Evolutionary conservation across 805 yeast species (phyloP).

Genomic region (Ogataea dorogensis): DNA sequence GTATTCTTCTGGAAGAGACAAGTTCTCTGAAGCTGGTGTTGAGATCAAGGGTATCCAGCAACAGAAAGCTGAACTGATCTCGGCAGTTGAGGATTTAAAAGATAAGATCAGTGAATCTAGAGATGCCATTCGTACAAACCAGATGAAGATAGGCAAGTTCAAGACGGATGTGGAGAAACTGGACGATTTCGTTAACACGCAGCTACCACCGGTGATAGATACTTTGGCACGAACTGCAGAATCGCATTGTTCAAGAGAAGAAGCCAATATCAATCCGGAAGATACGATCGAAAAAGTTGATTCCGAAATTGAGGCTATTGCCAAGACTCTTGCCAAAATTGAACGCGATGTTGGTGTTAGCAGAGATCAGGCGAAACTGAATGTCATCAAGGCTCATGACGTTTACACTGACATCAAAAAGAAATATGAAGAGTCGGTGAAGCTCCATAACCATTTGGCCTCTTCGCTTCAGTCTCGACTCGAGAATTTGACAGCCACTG

Average conservation of each 20-base stretch:
- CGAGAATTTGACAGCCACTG: conserved; percentile 40
- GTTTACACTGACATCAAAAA: conserved; percentile 42
- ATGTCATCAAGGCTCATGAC: conserved; percentile 44
- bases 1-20: conserved; percentile 14
- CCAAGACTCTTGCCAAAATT: conserved; percentile 47
- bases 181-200: conserved; percentile 26
- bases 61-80: conserved; percentile 8
- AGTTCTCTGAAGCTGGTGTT: conserved; percentile 13
- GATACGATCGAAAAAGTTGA: conserved; percentile 49
- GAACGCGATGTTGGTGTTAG: conserved; percentile 54
- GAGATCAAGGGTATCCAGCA: conserved; percentile 12
- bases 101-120: conserved; percentile 25
- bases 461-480: conserved; percentile 44
- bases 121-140: conserved; percentile 14
- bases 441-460: conserved; percentile 29
- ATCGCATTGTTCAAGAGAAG: conserved; percentile 47
- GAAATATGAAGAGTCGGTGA: conserved; percentile 36
- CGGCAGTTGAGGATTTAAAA: conserved; percentile 22
- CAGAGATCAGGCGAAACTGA: conserved; percentile 51
- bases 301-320: conserved; percentile 45
- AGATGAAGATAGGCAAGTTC: conserved; percentile 22
- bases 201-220: conserved; percentile 30
- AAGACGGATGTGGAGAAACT: conserved; percentile 27
- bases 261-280: conserved; percentile 39
- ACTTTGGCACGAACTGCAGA: conserved; percentile 32